Conservation (phyloP, 1,284 basidiomycete genomes). For the Naganishia cerealis region DNA sequence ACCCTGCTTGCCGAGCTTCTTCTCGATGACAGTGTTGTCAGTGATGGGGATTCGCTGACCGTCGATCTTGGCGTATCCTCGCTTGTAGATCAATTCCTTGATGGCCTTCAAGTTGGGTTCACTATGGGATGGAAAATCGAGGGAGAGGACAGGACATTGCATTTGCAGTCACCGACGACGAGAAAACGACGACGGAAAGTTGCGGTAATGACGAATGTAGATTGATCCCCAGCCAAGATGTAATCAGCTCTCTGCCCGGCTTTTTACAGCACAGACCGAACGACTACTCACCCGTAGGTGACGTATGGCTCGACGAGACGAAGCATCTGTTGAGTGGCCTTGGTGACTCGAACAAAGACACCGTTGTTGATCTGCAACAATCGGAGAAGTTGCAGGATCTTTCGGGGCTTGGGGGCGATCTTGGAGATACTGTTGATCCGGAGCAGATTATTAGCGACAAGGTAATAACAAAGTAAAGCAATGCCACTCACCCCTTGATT, state of each 20-base stretch:
- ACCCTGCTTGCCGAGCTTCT: constrained; percentile 86
- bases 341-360: constrained; percentile 96
- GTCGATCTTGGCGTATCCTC: constrained; percentile 97
- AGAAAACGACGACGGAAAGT: constrained; percentile 2
- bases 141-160: constrained; percentile 19
- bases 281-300: constrained; percentile 76
- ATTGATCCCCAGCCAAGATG: constrained; percentile 29
- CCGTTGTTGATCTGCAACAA: constrained; percentile 99
- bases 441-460: background rate
- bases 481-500: constrained; percentile 76
- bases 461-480: too few species aligned
- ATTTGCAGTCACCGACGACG: background rate
- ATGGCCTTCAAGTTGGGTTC: constrained; percentile 95
- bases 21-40: constrained; percentile 92
- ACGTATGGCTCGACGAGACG: constrained; percentile 95
- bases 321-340: constrained; percentile 96
- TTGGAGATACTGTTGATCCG: constrained; percentile 82
- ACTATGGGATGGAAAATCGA: constrained; percentile 53
- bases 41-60: constrained; percentile 94
- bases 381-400: constrained; percentile 97
- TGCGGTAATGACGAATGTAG: constrained; percentile 17
- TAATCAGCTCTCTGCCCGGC: constrained; percentile 36
- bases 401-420: constrained; percentile 97
- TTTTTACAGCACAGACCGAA: constrained; percentile 30
- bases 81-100: constrained; percentile 98